Evolutionary conservation across 805 yeast species (phyloP), one percentile per base, ranked within the genome.

Genomic region (Candida boidinii): DNA sequence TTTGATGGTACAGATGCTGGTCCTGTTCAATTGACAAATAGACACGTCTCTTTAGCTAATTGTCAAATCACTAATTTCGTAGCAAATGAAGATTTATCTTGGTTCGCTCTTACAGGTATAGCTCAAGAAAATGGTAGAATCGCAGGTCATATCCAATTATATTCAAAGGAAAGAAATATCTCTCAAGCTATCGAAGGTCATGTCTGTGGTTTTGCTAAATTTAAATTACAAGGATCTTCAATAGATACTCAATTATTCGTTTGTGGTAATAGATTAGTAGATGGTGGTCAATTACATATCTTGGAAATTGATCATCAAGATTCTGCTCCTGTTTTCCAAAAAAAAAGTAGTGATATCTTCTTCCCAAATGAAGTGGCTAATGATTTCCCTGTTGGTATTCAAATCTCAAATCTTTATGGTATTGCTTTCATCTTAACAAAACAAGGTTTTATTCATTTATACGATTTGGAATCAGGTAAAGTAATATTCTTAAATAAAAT

Each of bases 101-200:
- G 99, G 99, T 80, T 86, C 58, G 96, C 96, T 16, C 73, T 88
- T 36, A 86, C 85, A 40, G 99, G 98, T 48, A 87, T 92, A 51
- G 79, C 94, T 22, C 96, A 87, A 60, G 95, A 86, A 53, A 80
- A 81, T 46, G 94, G 94, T 43, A 76, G 94, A 49, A 85, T 92
- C 45, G 96, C 86, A 22, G 99, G 99, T 54, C 94, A 85, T 61
- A 83, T 90, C 55, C 99, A 92, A 66, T 74, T 92, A 41, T 92
- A 66, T 62, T 82, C 95, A 39, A 82, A 80, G 55, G 76, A 79
- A 34, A 79, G 97, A 62, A 82, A 83, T 53, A 84, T 90, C 25
- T 88, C 96, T 11, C 99, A 92, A 64, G 88, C 95, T 15, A 85
- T 92, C 48, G 97, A 92, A 53, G 98, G 98, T 49, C 98, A 92